Conservation (phyloP, 140 eudicot species). For the Flaveria floridana region DNA sequence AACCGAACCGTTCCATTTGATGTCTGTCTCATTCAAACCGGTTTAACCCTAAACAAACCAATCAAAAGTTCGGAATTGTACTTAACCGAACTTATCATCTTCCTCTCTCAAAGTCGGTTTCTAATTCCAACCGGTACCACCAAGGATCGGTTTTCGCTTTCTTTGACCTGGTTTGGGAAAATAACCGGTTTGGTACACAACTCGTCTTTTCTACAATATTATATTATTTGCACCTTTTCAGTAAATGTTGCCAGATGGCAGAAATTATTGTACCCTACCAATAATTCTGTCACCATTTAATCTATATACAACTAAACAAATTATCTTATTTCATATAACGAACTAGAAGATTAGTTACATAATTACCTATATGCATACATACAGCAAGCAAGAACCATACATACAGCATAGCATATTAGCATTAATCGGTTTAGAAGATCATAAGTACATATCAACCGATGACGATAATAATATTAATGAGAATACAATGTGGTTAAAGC, state of each 20-base stretch:
- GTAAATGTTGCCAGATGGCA: constrained; percentile 25
- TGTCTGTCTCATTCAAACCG: too few species aligned
- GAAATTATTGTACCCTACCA: constrained; percentile 9
- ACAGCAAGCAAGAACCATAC: constrained; percentile 24
- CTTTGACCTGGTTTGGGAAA: constrained; percentile 38
- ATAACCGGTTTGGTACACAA: not conserved
- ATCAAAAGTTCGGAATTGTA: too few species aligned
- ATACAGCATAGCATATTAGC: not conserved
- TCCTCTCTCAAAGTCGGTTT: too few species aligned
- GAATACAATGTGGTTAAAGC: not conserved
- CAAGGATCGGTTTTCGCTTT: too few species aligned
- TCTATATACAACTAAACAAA: constrained; percentile 15
- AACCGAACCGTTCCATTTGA: too few species aligned
- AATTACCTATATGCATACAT: not conserved
- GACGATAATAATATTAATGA: not conserved
- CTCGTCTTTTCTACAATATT: constrained; percentile 23
- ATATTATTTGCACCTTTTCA: constrained; percentile 65
- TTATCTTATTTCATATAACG: not conserved
- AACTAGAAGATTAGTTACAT: constrained; percentile 25
- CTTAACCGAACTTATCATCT: too few species aligned
- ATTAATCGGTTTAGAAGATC: not conserved
- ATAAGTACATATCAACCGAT: not conserved
- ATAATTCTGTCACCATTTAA: constrained; percentile 8
- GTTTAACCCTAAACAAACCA: too few species aligned
- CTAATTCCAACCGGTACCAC: too few species aligned